Evolutionary conservation across 2,329 filamentous ascomycete genomes (phyloP).

Genomic region (Pseudomassariella vexata): DNA sequence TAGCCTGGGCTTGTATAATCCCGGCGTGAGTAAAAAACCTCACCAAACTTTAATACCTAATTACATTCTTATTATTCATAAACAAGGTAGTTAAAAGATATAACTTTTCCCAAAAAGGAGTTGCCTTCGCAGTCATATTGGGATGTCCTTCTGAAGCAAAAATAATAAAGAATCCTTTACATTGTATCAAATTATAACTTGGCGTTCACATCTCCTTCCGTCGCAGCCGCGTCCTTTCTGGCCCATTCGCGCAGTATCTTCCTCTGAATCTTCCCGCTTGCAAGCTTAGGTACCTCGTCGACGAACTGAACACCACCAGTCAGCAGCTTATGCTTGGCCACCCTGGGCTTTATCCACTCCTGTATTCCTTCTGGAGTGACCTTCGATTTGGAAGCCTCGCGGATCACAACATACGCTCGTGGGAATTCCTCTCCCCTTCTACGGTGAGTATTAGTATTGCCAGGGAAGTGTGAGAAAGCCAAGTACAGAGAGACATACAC

Average conservation of each 20-base stretch:
- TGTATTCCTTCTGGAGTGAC: slow-evolving; percentile 48
- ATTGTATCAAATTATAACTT: neutral
- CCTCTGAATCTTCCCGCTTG: slow-evolving; percentile 52
- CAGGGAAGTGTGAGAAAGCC: neutral
- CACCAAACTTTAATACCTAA: neutral
- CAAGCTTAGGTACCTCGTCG: slow-evolving; percentile 50
- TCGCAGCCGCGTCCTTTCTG: slow-evolving; percentile 37
- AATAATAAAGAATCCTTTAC: neutral
- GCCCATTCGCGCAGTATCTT: slow-evolving; percentile 52
- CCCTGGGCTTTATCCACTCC: slow-evolving; percentile 34
- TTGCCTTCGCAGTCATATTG: neutral
- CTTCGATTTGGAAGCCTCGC: slow-evolving; percentile 36
- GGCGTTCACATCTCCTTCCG: neutral
- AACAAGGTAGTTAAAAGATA: neutral
- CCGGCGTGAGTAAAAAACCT: too few species aligned
- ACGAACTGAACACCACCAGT: slow-evolving; percentile 48
- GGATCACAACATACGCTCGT: slow-evolving; percentile 45
- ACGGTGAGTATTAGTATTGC: slow-evolving; percentile 3
- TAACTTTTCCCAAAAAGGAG: too few species aligned
- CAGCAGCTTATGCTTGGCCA: slow-evolving; percentile 47
- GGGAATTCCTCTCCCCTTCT: slow-evolving; percentile 43
- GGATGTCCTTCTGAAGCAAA: neutral
- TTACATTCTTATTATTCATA: neutral
- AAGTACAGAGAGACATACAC: slow-evolving; percentile 28
- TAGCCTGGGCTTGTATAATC: too few species aligned